Evolutionary conservation across 805 yeast species (phyloP), one percentile per base, ranked within the genome.

Genomic region (Yamadazyma nakazawae): DNA sequence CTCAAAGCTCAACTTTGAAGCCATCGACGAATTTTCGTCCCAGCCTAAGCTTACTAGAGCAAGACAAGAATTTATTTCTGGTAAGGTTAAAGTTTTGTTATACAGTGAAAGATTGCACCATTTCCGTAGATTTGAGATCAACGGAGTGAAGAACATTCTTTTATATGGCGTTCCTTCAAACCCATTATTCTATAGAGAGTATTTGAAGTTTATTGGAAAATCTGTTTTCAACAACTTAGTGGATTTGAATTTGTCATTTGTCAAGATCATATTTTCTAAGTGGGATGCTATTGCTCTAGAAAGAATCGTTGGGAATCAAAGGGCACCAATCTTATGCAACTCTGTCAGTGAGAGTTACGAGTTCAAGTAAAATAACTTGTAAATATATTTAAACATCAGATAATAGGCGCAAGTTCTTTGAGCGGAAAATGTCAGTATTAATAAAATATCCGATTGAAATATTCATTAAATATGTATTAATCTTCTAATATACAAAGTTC

Each of bases 31-130:
- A 66, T 94, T 94, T 66, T 76, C 95, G 2, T 65, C 80, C 1
- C 85, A 81, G 52, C 73, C 85, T n/a, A 84, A 85, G 47, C 62
- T 88, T 30, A 80, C 89, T 1, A 74, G 88, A 40, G 79, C 83
- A 16, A 76, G 98, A 54, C 76, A 88, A 7, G 67, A 76, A 34
- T 94, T 94, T 60, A 79, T 77, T 28, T 75, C 79, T 36, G 78
- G 78, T 2, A 76, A 82, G 46, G 68, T 72, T 26, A 84, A 86
- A 57, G 75, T 92, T 24, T 62, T 94, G 70, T 66, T 94, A n/a
- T 92, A 92, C 66, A 88, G 97, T 0, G 98, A 92, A 59, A 84
- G 99, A 75, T 71, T 92, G 61, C 98, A 94, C 64, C 94, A 88
- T 61, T 94, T 83, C 70, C 80, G 96, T 53, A 76, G 98, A 43